Percentiles rank a stretch among this genome's conserved stretches.
These are phyloP conservation scores for Lasiodiplodia sp. DNA, from an alignment of 2,329 filamentous ascomycete genomes.

Conservation along the genomic window DNA sequence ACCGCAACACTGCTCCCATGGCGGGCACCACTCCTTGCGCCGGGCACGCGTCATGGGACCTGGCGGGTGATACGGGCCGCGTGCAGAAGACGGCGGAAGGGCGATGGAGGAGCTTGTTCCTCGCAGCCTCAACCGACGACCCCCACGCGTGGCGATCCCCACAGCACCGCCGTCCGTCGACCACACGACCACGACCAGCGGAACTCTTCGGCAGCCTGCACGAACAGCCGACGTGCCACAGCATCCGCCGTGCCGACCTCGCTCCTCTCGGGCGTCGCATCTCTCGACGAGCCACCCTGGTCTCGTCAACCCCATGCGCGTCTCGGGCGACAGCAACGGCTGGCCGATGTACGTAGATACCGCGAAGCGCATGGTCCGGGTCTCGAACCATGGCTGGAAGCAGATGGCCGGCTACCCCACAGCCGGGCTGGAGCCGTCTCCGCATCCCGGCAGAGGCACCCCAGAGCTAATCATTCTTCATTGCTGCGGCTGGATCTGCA, in stretches of 20 bases:
- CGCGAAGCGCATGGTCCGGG: not conserved
- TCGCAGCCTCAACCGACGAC: not conserved
- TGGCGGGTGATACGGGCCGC: slow-evolving; percentile 5
- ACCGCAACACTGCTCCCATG: not conserved
- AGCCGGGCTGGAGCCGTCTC: not conserved
- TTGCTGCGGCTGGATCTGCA: not conserved
- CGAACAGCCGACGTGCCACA: slow-evolving; percentile 11
- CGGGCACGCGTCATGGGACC: slow-evolving; percentile 10
- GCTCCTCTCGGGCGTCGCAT: slow-evolving; percentile 11
- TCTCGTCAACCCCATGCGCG: slow-evolving; percentile 1
- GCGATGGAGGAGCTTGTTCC: not conserved
- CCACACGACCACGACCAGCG: not conserved
- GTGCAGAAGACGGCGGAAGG: not conserved
- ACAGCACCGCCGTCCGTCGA: not conserved
- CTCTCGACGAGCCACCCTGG: not conserved
- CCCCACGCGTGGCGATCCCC: slow-evolving; percentile 23
- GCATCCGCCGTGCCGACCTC: slow-evolving; percentile 10
- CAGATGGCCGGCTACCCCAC: slow-evolving; percentile 13
- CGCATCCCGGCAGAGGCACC: slow-evolving; percentile 10
- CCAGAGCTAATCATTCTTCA: not conserved
- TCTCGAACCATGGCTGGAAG: not conserved
- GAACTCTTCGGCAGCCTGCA: not conserved
- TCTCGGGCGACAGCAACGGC: not conserved
- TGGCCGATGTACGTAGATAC: not conserved
- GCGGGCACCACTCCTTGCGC: slow-evolving; percentile 14